Base-by-base conservation (phyloP, 495 filamentous ascomycete species). In the Mycothermus thermophilus region DNA sequence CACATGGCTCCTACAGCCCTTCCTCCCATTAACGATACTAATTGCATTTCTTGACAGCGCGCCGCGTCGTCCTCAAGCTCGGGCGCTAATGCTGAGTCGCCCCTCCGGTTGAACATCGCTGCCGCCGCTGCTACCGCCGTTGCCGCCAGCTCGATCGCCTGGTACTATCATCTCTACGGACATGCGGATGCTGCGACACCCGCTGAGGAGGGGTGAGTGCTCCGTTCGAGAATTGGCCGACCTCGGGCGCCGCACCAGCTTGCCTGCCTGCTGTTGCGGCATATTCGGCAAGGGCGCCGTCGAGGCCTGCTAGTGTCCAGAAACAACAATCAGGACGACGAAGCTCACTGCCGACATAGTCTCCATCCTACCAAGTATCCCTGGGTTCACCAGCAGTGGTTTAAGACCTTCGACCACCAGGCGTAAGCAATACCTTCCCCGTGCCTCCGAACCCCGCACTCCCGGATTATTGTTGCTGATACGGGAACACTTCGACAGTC, bases 101-200 rank as follows among this genome's bases (percentile, higher is more conserved):
- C 74, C 31, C 66, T 72, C 52, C 67, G 64, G 50, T 66, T 84
- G 51, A 95, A 82, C 52, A 69, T 83, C 43, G 80, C 84, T 57
- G 83, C 79, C 44, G 69, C 71, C 49, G 82, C 80, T 44, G 80
- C 90, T 46, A 94, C 87, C 42, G 69, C 77, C 48, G 66, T 82
- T 49, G 85, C 90, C 45, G 63, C 83, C 57, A 86, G 86, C 57
- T 83, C 86, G 37, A 72, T 90, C 50, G 83, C 79, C 36, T 93
- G 83, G 86, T 95, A 93, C 62, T 90, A 85, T 57, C 83, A 93
- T 62, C 78, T 92, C 47, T 96, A 87, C 64, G 92, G 90, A 47
- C 77, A 78, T 42, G 75, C 80, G 24, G 73, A 85, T 60, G 92
- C 90, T 43, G 79, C 80, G 79, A 90, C 92, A 48, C 83, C 82